Evolutionary conservation across 2,329 filamentous ascomycete species (phyloP).

Genomic region (Colletotrichum viniferum): DNA sequence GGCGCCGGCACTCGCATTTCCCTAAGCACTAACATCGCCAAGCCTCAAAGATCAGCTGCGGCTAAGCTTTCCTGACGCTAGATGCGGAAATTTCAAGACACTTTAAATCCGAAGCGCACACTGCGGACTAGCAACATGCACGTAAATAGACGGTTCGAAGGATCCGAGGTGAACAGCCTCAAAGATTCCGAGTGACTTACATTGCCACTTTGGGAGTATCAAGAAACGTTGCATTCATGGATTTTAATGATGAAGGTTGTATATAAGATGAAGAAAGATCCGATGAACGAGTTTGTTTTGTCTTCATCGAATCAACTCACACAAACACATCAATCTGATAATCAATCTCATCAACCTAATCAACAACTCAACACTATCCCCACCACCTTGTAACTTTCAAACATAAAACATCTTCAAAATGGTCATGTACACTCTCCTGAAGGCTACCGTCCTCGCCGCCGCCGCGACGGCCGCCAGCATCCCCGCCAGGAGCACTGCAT

Average conservation of each 20-base stretch:
- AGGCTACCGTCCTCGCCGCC: background rate
- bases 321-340: background rate
- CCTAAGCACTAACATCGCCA: conserved; percentile 1
- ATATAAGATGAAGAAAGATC: background rate
- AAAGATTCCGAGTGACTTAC: background rate
- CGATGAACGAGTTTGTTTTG: background rate
- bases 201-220: background rate
- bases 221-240: background rate
- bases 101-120: background rate
- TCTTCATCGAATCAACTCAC: background rate
- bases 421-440: background rate
- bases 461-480: background rate
- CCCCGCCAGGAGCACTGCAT: background rate
- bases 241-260: background rate
- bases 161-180: background rate
- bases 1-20: background rate
- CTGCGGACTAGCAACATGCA: background rate
- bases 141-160: background rate
- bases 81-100: background rate
- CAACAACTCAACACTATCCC: background rate
- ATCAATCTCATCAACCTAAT: background rate
- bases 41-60: background rate
- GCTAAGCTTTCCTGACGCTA: background rate
- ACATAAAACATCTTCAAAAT: background rate
- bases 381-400: background rate